Percentiles rank a stretch among this genome's conserved stretches.
Evolutionary conservation across 202 grass and related monocot species (phyloP).

Genomic region (Miscanthus sacchariflorus): DNA sequence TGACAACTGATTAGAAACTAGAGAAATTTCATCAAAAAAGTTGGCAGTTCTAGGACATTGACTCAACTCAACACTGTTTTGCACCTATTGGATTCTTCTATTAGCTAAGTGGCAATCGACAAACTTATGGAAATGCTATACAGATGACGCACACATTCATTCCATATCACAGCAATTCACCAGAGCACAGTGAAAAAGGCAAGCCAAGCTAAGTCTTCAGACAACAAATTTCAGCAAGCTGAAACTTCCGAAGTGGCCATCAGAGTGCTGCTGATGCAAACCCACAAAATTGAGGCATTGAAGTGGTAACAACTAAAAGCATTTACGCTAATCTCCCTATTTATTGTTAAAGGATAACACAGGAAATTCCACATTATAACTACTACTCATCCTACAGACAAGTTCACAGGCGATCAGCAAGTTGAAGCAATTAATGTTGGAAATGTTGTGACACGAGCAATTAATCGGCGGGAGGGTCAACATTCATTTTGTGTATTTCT

Average conservation of each 20-base stretch:
- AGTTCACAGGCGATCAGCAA: background rate
- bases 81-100: background rate
- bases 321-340: background rate
- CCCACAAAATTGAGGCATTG: background rate
- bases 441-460: background rate
- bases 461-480: background rate
- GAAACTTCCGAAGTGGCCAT: background rate
- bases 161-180: background rate
- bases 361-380: background rate
- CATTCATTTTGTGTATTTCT: background rate
- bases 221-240: background rate
- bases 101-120: background rate
- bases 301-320: background rate
- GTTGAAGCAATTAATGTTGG: background rate
- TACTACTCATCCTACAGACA: background rate
- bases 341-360: background rate
- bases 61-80: background rate
- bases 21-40: background rate
- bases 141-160: background rate
- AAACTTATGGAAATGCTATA: background rate
- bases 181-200: background rate
- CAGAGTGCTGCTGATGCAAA: background rate
- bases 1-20: background rate
- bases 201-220: background rate
- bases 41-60: background rate